Conservation (phyloP, 768 basidiomycete genomes). For the Cubamyces sp. region DNA sequence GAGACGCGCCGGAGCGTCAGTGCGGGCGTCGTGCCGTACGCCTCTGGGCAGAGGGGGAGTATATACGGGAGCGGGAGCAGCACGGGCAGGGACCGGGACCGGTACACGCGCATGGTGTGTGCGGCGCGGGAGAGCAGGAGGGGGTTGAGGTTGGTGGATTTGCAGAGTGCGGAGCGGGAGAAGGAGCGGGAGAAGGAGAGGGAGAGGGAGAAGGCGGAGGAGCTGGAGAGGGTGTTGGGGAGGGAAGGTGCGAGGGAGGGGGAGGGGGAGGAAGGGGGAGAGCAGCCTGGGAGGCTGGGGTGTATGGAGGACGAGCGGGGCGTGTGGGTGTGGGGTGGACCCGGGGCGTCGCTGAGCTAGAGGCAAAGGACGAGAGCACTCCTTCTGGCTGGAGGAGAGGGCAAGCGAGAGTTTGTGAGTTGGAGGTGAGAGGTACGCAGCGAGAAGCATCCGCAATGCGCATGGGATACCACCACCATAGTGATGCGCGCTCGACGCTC, state of each 20-base stretch:
- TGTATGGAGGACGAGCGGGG: conserved; percentile 11
- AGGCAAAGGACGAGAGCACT: no score
- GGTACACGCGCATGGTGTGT: conserved; percentile 13
- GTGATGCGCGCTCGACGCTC: no score
- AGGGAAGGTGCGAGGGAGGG: no score
- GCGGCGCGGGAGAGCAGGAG: conserved; percentile 7
- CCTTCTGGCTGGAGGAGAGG: no score
- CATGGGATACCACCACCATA: no score
- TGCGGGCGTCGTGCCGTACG: neutral
- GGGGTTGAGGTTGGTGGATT: neutral
- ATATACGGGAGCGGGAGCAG: neutral
- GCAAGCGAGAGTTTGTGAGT: no score
- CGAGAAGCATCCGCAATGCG: no score
- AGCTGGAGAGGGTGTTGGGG: neutral
- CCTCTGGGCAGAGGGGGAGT: neutral
- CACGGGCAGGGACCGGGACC: neutral
- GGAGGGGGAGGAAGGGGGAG: neutral
- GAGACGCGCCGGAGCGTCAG: neutral
- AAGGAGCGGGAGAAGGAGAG: no score
- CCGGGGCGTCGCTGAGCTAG: neutral
- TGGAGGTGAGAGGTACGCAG: no score
- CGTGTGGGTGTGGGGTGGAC: conserved; percentile 16
- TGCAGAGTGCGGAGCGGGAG: neutral
- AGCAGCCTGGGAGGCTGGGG: neutral
- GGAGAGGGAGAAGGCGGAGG: no score